phyloP scores from a whole-genome alignment of 2,329 filamentous ascomycete genomes.

The Ceratocystis lukuohia region DNA sequence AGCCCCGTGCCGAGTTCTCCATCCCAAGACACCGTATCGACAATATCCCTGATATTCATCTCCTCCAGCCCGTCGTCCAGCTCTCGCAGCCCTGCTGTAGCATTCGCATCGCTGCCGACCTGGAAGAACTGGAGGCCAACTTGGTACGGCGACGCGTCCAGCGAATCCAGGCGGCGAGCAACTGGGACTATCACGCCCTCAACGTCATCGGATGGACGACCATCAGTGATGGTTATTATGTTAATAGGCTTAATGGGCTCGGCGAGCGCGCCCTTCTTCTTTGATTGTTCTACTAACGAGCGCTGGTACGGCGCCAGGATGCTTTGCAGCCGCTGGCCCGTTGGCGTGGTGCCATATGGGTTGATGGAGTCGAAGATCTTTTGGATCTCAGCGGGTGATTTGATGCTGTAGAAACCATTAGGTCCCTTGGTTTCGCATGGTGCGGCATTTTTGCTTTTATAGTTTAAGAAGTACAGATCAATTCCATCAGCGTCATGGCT shows the following conservation, averaged over 20 bases:
- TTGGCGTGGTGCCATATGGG: conserved; percentile 58
- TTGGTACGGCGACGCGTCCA: conserved; percentile 64
- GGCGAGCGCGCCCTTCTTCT: not conserved
- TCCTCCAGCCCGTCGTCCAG: conserved; percentile 59
- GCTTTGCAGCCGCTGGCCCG: conserved; percentile 53
- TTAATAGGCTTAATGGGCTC: conserved; percentile 59
- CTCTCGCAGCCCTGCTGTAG: conserved; percentile 49
- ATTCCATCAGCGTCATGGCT: conserved; percentile 69
- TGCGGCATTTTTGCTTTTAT: conserved; percentile 24
- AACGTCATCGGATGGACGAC: conserved; percentile 65
- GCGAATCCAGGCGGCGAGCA: conserved; percentile 55
- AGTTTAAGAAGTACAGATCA: conserved; percentile 85
- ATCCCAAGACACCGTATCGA: conserved; percentile 74
- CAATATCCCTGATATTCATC: conserved; percentile 61
- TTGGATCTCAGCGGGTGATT: conserved; percentile 41
- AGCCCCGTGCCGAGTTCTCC: conserved; percentile 36
- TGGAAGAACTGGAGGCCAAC: conserved; percentile 94
- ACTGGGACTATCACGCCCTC: conserved; percentile 53
- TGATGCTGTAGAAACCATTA: conserved; percentile 53
- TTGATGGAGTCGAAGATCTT: conserved; percentile 55
- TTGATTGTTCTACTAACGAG: conserved; percentile 22
- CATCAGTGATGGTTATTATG: conserved; percentile 87
- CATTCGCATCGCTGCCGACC: conserved; percentile 59
- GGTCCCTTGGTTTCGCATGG: conserved; percentile 26
- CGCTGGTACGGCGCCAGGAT: conserved; percentile 57